phyloP scores from a whole-genome alignment of 2,329 filamentous ascomycete genomes.

The Fusarium hostae region DNA sequence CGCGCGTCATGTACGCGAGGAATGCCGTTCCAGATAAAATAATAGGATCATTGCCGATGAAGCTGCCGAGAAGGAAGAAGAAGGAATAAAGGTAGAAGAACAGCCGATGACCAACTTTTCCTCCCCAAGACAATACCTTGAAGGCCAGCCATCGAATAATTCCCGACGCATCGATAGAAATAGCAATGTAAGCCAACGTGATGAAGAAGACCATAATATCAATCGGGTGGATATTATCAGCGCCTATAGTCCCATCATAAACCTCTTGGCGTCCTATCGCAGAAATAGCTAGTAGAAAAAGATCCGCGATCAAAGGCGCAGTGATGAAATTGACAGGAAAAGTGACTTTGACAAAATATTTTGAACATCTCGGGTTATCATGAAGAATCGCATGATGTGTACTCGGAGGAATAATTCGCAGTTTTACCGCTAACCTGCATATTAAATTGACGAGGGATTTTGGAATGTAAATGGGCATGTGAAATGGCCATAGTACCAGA shows the following conservation, averaged over 20 bases:
- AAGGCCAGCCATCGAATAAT: slow-evolving; percentile 77
- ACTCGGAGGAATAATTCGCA: slow-evolving; percentile 64
- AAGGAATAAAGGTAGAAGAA: slow-evolving; percentile 80
- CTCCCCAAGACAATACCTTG: slow-evolving; percentile 74
- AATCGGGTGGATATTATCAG: slow-evolving; percentile 73
- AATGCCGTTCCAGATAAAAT: slow-evolving; percentile 80
- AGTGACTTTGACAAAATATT: slow-evolving; percentile 59
- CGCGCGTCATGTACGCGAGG: slow-evolving; percentile 79
- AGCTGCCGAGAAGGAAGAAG: slow-evolving; percentile 74
- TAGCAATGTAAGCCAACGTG: slow-evolving; percentile 79
- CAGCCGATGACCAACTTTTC: slow-evolving; percentile 72
- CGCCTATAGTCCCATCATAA: slow-evolving; percentile 73
- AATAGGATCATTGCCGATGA: slow-evolving; percentile 80
- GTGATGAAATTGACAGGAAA: slow-evolving; percentile 79
- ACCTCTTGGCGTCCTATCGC: slow-evolving; percentile 76
- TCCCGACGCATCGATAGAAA: slow-evolving; percentile 80
- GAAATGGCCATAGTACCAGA: slow-evolving; percentile 75
- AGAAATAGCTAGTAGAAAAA: slow-evolving; percentile 75
- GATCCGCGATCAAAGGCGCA: slow-evolving; percentile 74
- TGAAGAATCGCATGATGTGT: slow-evolving; percentile 39
- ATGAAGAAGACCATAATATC: slow-evolving; percentile 82
- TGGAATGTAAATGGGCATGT: slow-evolving; percentile 71
- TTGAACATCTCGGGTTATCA: slow-evolving; percentile 42
- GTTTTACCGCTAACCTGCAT: slow-evolving; percentile 48
- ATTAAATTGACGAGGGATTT: slow-evolving; percentile 58